A percentile compares a stretch with the other conserved stretches of the same genome.
These are phyloP conservation scores for Actinomortierella ambigua DNA, from an alignment of 371 early-diverging fungal species.

Conservation along the genomic window DNA sequence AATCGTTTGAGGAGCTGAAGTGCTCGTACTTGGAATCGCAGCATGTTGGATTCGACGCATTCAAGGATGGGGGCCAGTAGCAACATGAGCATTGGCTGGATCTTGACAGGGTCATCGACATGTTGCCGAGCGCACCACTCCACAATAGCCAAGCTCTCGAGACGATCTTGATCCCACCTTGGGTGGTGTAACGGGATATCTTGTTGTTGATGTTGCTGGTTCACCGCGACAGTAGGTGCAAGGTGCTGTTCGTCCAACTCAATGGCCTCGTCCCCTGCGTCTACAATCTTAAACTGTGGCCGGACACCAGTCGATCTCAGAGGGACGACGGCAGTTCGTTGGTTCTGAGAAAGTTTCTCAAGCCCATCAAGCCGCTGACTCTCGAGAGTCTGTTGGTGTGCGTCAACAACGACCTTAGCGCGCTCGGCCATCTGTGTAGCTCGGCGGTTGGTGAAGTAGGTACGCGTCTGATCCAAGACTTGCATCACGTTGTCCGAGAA, in stretches of 20 bases:
- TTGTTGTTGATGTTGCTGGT: constrained; percentile 3
- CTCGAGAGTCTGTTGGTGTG: constrained; percentile 9
- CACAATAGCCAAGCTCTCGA: constrained; percentile 23
- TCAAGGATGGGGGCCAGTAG: constrained; percentile 30
- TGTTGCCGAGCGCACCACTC: constrained; percentile 43
- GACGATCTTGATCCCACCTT: constrained; percentile 23
- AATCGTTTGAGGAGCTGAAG: constrained; percentile 24
- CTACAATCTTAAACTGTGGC: constrained; percentile 19
- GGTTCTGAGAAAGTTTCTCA: neutral
- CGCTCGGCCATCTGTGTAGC: constrained; percentile 24
- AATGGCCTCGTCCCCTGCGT: constrained; percentile 30
- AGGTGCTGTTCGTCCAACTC: constrained; percentile 24
- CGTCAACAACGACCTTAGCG: constrained; percentile 19
- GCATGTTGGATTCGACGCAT: constrained; percentile 17
- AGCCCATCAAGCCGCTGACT: neutral
- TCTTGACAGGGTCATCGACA: constrained; percentile 23
- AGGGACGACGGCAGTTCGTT: too few species aligned
- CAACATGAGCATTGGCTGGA: constrained; percentile 36
- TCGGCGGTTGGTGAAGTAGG: constrained; percentile 25
- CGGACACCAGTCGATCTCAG: neutral
- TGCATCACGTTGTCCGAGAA: constrained; percentile 38
- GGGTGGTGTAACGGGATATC: neutral
- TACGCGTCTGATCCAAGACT: constrained; percentile 29
- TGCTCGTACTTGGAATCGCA: constrained; percentile 19
- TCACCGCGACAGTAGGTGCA: neutral